These are phyloP conservation scores for Penstemon eatonii DNA, from an alignment of 257 asterid species.

Conservation along the genomic window DNA sequence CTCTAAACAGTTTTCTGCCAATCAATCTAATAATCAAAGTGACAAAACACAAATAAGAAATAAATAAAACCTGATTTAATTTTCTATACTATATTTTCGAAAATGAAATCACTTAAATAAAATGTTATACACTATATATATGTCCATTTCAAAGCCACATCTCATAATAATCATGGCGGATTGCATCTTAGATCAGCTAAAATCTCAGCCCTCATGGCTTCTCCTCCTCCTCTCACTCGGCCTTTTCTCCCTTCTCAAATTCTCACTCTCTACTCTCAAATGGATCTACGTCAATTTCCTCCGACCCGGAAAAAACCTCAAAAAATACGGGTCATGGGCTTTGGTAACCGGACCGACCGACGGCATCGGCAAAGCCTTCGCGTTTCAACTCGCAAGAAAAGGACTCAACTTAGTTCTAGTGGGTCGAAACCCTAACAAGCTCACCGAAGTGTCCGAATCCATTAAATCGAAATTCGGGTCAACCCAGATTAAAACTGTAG, in stretches of 20 bases:
- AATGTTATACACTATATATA: background rate
- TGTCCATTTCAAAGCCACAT: background rate
- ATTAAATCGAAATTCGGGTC: conserved; percentile 58
- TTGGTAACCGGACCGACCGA: conserved; percentile 93
- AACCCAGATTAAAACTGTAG: conserved; percentile 73
- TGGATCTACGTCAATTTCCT: conserved; percentile 78
- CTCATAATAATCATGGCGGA: conserved; percentile 49
- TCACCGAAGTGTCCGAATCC: conserved; percentile 56
- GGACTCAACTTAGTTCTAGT: conserved; percentile 77
- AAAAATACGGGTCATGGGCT: conserved; percentile 98
- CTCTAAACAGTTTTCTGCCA: too few species aligned
- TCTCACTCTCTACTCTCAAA: conserved; percentile 42
- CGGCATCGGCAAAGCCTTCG: conserved; percentile 92
- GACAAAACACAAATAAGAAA: too few species aligned
- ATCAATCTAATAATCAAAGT: too few species aligned
- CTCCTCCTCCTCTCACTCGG: conserved; percentile 59
- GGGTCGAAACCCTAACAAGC: conserved; percentile 83
- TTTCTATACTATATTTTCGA: background rate
- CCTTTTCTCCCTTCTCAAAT: conserved; percentile 40
- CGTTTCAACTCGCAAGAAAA: conserved; percentile 73
- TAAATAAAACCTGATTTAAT: too few species aligned
- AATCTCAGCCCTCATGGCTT: conserved; percentile 79
- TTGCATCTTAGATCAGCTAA: conserved; percentile 58
- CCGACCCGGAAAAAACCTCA: conserved; percentile 80
- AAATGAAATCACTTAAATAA: background rate